Base-by-base conservation (phyloP, 106 monocot genomes). In the Dioscorea alata region DNA sequence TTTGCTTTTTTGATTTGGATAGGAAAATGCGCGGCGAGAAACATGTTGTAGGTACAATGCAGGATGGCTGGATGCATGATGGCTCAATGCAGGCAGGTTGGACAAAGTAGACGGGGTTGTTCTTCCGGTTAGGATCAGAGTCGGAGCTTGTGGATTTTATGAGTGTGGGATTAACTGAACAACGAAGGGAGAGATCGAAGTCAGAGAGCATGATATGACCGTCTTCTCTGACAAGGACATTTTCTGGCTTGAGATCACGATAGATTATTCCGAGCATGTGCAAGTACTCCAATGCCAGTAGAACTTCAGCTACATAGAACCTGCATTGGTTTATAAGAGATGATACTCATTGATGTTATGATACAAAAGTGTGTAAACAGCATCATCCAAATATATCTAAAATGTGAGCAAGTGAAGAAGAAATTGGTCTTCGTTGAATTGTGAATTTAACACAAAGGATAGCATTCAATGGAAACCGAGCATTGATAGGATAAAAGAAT, bases 221-320 rank as follows among this genome's bases (percentile, higher is more conserved):
- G 28, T 78, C 78, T 64, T 71, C 71, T 14, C 78, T 65, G 15
- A 78, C 78, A 2, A 78, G 71, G 34, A 78, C 72, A 67, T 78
- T 78, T 50, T 78, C 78, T 16, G 78, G 78, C 33, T 78, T 78
- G 22, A 78, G 67, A 49, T 78, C 78, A 12, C 78, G 72, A 61
- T 78, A 78, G 49, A 78, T 60, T 13, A 78, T 60, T 4, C 78
- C 78, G 20, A 78, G 65, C 78, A 78, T 78, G 71, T 78, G 78
- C 17, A 78, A 57, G 60, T 78, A 78, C 33, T 78, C 78, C 51
- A 78, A 48, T 12, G 78, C 71, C 4, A 78, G 67, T n/a, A 78
- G 67, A 48, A 78, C 67, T 61, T 78, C 78, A 23, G 78, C 73
- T 54, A 78, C 72, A 20, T 78, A 78, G 57, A 78, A 78, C 62